Evolutionary conservation across 179 eudicot species (phyloP).

Genomic region (Silene coronaria): DNA sequence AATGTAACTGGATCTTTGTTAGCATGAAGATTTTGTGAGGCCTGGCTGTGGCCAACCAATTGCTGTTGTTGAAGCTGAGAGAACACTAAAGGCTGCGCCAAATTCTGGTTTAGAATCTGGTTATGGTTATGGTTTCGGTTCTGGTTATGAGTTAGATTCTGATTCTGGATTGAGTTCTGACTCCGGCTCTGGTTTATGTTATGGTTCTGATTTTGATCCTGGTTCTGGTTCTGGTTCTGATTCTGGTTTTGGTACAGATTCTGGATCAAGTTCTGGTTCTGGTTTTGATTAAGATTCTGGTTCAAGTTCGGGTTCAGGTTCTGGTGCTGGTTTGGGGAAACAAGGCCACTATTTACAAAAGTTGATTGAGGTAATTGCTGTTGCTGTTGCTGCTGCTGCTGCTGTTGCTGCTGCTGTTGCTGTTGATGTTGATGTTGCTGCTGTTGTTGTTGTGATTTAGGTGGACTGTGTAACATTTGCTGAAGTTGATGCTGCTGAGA

Average conservation of each 20-base stretch:
- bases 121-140: constrained; percentile 39
- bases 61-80: constrained; percentile 72
- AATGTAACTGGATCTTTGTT: constrained; percentile 4
- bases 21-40: constrained; percentile 34
- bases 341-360: constrained; percentile 37
- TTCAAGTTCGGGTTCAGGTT: constrained; percentile 40
- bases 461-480: constrained; percentile 13
- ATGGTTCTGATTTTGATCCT: too few species aligned
- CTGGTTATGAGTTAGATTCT: not conserved
- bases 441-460: constrained; percentile 25
- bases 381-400: constrained; percentile 28
- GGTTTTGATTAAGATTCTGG: too few species aligned
- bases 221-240: too few species aligned
- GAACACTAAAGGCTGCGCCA: constrained; percentile 38
- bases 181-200: too few species aligned
- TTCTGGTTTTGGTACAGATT: too few species aligned
- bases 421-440: constrained; percentile 29
- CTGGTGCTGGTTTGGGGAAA: constrained; percentile 40
- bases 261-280: too few species aligned
- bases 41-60: constrained; percentile 32
- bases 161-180: too few species aligned
- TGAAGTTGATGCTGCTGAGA: constrained; percentile 45
- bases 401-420: constrained; percentile 29
- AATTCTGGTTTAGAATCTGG: constrained; percentile 46
- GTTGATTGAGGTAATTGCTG: constrained; percentile 36